These are phyloP conservation scores for Solanum piurae DNA, from an alignment of 257 asterid genomes.

Conservation along the genomic window DNA sequence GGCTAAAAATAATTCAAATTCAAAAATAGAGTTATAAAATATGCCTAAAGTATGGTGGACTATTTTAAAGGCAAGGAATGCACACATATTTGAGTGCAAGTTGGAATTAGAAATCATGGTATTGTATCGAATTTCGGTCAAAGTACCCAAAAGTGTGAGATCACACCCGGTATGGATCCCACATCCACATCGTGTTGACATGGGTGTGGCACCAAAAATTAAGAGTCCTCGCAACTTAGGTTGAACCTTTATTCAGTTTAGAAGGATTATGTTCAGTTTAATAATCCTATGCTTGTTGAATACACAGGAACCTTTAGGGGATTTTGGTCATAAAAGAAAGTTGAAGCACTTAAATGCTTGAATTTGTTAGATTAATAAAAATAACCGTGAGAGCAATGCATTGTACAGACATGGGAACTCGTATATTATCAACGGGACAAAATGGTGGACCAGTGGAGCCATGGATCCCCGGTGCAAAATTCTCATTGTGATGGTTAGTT, in stretches of 20 bases:
- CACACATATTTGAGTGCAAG: neutral
- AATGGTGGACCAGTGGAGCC: slow-evolving; percentile 99
- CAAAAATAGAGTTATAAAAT: neutral
- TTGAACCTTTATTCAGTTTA: neutral
- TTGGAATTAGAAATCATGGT: neutral
- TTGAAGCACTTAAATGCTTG: neutral
- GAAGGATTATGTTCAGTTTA: neutral
- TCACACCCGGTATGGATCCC: neutral
- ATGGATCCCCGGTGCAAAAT: slow-evolving; percentile 97
- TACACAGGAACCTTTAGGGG: neutral
- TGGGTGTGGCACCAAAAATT: neutral
- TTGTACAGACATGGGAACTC: slow-evolving; percentile 55
- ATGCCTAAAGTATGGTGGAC: neutral
- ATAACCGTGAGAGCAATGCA: neutral
- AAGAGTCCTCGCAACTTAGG: neutral
- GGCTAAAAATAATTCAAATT: neutral
- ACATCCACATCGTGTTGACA: neutral
- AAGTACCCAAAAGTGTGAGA: neutral
- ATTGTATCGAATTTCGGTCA: neutral
- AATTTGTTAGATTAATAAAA: neutral
- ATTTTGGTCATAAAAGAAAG: neutral
- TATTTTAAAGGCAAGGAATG: neutral
- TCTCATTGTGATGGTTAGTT: slow-evolving; percentile 87
- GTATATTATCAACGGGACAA: slow-evolving; percentile 74
- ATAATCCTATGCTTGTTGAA: neutral